Conservation (phyloP, 2,329 filamentous ascomycete genomes). For the Amylocarpus encephaloides region DNA sequence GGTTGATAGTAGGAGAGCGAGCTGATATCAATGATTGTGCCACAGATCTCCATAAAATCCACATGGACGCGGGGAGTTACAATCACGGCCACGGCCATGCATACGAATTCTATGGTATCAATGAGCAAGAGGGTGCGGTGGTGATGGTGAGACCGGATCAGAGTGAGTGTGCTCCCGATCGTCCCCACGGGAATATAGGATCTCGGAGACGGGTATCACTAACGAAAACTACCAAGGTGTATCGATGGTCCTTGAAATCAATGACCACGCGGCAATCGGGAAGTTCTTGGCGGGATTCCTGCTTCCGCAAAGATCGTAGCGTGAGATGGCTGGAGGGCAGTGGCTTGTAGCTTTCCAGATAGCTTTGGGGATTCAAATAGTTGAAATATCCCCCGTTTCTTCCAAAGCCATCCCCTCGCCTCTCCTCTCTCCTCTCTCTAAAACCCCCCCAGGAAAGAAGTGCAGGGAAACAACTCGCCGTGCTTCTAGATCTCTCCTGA, state of each 20-base stretch:
- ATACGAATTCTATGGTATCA: constrained; percentile 50
- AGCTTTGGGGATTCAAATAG: no score
- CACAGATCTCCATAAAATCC: constrained; percentile 52
- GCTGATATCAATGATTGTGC: not conserved
- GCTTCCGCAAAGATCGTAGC: not conserved
- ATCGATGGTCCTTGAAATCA: not conserved
- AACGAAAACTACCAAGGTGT: not conserved
- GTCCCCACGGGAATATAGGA: no score
- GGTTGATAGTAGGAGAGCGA: not conserved
- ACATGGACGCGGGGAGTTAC: constrained; percentile 49
- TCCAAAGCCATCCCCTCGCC: no score
- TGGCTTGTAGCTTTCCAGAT: no score
- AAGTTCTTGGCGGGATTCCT: not conserved
- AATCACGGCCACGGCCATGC: constrained; percentile 50
- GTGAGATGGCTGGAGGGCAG: no score
- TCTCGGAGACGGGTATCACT: not conserved
- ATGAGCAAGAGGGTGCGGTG: constrained; percentile 39
- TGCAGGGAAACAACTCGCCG: no score
- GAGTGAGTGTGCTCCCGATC: constrained; percentile 37
- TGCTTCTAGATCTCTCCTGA: no score
- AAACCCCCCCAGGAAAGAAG: no score
- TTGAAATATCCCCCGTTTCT: no score
- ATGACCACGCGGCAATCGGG: not conserved
- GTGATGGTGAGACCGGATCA: constrained; percentile 56
- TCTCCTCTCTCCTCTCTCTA: no score